A percentile compares a stretch with the other conserved stretches of the same genome.
These are phyloP conservation scores for Crithidia mellificae DNA, from an alignment of 208 protist genomes.

Conservation along the genomic window DNA sequence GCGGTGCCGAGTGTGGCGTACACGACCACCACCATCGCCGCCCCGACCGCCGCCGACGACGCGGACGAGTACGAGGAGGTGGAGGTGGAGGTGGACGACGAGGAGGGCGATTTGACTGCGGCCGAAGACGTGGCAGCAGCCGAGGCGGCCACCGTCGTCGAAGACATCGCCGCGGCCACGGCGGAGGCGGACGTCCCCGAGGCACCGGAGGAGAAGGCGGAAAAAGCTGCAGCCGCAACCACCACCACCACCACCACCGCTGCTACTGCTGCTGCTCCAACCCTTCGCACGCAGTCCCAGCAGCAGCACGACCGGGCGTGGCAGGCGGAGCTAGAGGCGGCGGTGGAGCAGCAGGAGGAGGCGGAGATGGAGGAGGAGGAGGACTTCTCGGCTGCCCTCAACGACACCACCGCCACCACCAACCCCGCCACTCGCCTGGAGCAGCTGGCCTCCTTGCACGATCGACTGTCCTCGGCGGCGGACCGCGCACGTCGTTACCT, in stretches of 20 bases:
- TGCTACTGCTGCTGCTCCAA: too few species aligned
- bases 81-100: slow-evolving; percentile 38
- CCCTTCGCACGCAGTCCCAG: too few species aligned
- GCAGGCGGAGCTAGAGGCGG: slow-evolving; percentile 31
- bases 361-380: slow-evolving; percentile 30
- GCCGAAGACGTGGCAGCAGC: slow-evolving; percentile 14
- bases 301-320: slow-evolving; percentile 19
- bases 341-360: slow-evolving; percentile 39
- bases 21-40: slow-evolving; percentile 19
- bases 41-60: slow-evolving; percentile 12
- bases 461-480: slow-evolving; percentile 51
- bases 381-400: slow-evolving; percentile 23
- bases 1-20: not conserved
- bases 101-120: slow-evolving; percentile 23
- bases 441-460: slow-evolving; percentile 36
- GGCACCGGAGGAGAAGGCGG: not conserved
- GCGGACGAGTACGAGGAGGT: slow-evolving; percentile 36
- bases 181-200: slow-evolving; percentile 21
- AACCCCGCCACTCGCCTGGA: slow-evolving; percentile 27
- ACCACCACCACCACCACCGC: too few species aligned
- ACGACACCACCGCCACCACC: slow-evolving; percentile 18
- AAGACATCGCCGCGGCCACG: slow-evolving; percentile 3
- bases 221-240: too few species aligned
- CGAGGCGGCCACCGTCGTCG: slow-evolving; percentile 5
- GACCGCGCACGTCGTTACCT: slow-evolving; percentile 39